These are phyloP conservation scores for Raffaelea albimanens DNA, from an alignment of 2,329 filamentous ascomycete genomes.

Conservation along the genomic window DNA sequence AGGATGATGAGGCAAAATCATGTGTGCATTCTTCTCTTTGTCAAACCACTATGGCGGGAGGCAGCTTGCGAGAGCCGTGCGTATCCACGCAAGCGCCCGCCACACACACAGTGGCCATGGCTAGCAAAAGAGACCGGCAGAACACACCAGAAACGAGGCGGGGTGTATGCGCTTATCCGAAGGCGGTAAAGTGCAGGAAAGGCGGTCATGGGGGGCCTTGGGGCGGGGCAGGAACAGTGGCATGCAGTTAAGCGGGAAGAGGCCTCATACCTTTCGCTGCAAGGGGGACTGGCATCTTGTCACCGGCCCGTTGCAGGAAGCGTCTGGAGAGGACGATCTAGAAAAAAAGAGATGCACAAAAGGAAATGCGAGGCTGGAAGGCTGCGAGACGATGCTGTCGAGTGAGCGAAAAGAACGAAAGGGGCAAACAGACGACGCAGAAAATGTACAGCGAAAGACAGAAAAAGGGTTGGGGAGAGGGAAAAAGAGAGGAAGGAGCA, in stretches of 20 bases:
- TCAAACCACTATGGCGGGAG: background rate
- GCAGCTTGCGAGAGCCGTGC: background rate
- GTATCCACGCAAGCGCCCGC: conserved; percentile 2
- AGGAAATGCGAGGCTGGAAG: background rate
- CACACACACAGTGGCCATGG: background rate
- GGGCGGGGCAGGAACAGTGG: background rate
- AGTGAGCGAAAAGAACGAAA: background rate
- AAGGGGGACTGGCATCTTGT: conserved; percentile 25
- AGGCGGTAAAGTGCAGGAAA: conserved; percentile 2
- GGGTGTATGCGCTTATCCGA: conserved; percentile 2
- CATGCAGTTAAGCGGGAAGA: conserved; percentile 10
- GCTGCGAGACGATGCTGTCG: background rate
- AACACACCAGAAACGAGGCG: background rate
- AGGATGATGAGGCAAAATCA: background rate
- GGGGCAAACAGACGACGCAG: background rate
- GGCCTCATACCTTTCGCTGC: conserved; percentile 29
- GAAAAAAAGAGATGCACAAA: background rate
- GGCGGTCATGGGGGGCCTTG: background rate
- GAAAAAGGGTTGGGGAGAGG: background rate
- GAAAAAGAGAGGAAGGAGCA: background rate
- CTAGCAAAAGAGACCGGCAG: no score
- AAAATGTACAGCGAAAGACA: background rate
- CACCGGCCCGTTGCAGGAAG: no score
- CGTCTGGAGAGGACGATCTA: background rate
- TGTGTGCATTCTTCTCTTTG: no score